A percentile compares a stretch with the other conserved stretches of the same genome.
Evolutionary conservation across 495 filamentous ascomycete genomes (phyloP).

Genomic region (Neurospora sp.): DNA sequence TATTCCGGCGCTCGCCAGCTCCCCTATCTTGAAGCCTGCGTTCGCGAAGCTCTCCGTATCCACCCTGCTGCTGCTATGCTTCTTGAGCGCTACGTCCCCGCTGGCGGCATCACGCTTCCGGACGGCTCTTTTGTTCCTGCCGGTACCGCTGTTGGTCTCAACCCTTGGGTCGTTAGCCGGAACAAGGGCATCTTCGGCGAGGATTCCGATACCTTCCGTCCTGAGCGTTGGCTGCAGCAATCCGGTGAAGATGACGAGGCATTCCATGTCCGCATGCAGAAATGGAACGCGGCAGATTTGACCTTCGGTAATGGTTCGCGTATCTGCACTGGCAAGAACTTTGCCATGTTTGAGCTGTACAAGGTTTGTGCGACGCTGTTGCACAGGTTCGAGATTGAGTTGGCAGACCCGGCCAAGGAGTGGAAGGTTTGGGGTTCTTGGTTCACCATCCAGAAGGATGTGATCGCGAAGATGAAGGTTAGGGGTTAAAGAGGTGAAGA

Average conservation of each 20-base stretch:
- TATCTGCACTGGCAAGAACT: conserved; percentile 54
- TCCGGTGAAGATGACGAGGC: conserved; percentile 17
- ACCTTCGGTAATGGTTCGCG: conserved; percentile 51
- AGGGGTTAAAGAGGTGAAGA: neutral
- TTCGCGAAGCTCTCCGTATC: conserved; percentile 43
- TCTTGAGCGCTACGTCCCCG: conserved; percentile 36
- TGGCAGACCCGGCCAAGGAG: conserved; percentile 9
- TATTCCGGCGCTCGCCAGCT: conserved; percentile 21
- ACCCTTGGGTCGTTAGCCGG: conserved; percentile 23
- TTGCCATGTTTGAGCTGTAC: conserved; percentile 52
- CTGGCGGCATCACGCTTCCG: conserved; percentile 36
- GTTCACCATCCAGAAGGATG: conserved; percentile 8
- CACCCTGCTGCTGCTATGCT: conserved; percentile 37
- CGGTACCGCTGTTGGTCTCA: conserved; percentile 26
- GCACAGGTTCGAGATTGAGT: conserved; percentile 32
- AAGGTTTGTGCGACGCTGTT: conserved; percentile 56
- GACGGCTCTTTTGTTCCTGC: conserved; percentile 43
- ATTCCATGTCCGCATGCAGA: conserved; percentile 8
- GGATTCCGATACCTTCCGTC: conserved; percentile 38
- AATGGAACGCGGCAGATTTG: conserved; percentile 18
- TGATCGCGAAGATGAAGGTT: conserved; percentile 5
- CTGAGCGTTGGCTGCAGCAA: conserved; percentile 36
- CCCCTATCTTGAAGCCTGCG: conserved; percentile 40
- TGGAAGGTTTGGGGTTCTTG: conserved; percentile 9
- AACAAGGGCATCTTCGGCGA: conserved; percentile 37